Conservation (phyloP, 192 early-diverging fungal species). For the Phycomyces nitens region DNA sequence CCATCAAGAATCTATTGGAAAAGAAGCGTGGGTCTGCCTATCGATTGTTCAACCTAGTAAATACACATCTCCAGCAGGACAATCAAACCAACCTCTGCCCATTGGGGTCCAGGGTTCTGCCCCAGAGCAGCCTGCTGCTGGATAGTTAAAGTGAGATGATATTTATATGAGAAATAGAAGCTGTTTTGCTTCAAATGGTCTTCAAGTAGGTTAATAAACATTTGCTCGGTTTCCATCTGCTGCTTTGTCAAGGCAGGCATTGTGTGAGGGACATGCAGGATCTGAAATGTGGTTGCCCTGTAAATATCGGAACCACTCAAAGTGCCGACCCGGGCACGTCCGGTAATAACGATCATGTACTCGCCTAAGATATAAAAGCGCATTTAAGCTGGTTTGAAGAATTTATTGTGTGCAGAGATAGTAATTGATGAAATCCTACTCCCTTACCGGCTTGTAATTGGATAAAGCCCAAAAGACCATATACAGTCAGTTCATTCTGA, state of each 20-base stretch:
- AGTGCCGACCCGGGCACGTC: constrained; percentile 55
- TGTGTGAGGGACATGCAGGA: constrained; percentile 43
- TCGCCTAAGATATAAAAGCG: constrained; percentile 60
- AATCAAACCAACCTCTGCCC: constrained; percentile 42
- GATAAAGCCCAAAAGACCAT: constrained; percentile 69
- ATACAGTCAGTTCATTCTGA: constrained; percentile 31
- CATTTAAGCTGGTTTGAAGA: too few relatives aligned
- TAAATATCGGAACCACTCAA: constrained; percentile 63
- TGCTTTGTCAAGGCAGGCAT: constrained; percentile 27
- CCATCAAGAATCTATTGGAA: constrained; percentile 75
- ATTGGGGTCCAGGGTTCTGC: constrained; percentile 30
- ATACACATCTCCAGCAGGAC: constrained; percentile 2
- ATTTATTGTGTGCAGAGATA: too few relatives aligned
- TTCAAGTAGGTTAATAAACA: constrained; percentile 38
- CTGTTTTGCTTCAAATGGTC: constrained; percentile 38
- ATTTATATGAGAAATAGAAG: constrained; percentile 81
- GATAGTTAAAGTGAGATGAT: constrained; percentile 75
- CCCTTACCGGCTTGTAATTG: constrained; percentile 62
- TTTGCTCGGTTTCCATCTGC: constrained; percentile 45
- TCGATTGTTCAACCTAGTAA: too few relatives aligned
- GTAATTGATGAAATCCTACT: too few relatives aligned
- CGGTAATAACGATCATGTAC: constrained; percentile 75
- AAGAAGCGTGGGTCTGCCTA: constrained; percentile 88
- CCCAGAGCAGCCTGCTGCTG: constrained; percentile 60
- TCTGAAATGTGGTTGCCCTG: constrained; percentile 45